Conservation (phyloP, 768 basidiomycete genomes). For the Tricholoma flavovirens region DNA sequence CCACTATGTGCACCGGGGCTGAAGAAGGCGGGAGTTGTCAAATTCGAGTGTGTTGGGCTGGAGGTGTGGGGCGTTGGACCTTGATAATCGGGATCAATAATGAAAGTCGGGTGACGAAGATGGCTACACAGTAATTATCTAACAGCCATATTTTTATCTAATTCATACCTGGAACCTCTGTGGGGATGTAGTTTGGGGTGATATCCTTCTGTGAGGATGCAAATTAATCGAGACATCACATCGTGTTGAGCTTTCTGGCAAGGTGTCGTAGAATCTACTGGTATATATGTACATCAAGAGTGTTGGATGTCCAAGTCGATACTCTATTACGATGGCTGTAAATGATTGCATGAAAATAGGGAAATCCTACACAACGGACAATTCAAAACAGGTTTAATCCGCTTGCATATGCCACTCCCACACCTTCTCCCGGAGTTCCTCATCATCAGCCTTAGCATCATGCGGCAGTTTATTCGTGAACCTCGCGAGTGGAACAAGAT, state of each 20-base stretch:
- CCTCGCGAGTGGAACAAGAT: neutral
- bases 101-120: too few relatives aligned
- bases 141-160: neutral
- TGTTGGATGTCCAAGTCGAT: too few relatives aligned
- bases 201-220: too few relatives aligned
- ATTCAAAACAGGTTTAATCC: neutral
- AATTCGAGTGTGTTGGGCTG: conserved; percentile 89
- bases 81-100: conserved; percentile 6
- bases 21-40: conserved; percentile 41
- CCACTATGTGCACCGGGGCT: conserved; percentile 58
- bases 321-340: neutral
- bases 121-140: neutral
- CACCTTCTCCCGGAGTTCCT: too few relatives aligned
- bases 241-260: too few relatives aligned
- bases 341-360: neutral
- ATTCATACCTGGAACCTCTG: neutral
- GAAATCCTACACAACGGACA: neutral
- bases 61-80: conserved; percentile 85
- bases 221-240: too few relatives aligned
- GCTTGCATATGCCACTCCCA: too few relatives aligned
- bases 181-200: too few relatives aligned
- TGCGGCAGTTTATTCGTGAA: too few relatives aligned
- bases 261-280: too few relatives aligned
- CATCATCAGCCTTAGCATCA: neutral
- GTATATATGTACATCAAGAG: too few relatives aligned